Percentiles rank a stretch among this genome's conserved stretches.
phyloP scores from a whole-genome alignment of 2,329 filamentous ascomycete genomes.

The Diaporthe sp. region DNA sequence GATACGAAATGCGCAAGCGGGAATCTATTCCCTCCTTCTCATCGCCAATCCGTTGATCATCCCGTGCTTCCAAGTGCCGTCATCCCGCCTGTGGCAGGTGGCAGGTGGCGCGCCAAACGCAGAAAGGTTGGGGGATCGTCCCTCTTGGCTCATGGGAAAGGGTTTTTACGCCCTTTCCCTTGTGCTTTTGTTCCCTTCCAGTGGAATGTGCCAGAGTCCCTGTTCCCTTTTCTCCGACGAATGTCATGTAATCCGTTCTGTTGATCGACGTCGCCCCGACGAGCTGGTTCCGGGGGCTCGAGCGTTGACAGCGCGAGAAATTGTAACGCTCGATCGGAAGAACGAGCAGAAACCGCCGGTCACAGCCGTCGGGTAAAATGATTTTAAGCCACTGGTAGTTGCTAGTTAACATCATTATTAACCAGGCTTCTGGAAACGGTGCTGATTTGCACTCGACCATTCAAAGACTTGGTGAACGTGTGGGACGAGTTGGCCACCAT shows the following conservation, averaged over 20 bases:
- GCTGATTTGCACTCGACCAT: constrained; percentile 22
- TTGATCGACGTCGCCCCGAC: constrained; percentile 20
- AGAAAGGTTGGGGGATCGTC: constrained; percentile 1
- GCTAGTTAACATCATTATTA: background rate
- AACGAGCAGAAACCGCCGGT: constrained; percentile 13
- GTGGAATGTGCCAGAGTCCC: background rate
- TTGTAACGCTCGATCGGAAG: constrained; percentile 3
- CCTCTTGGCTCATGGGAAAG: constrained; percentile 20
- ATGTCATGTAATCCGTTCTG: background rate
- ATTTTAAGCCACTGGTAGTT: background rate
- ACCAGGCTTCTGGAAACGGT: constrained; percentile 7
- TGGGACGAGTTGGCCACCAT: constrained; percentile 30
- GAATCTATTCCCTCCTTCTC: background rate
- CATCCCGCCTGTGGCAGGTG: background rate
- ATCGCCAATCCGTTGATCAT: constrained; percentile 13
- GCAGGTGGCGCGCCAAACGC: constrained; percentile 17
- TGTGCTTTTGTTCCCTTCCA: background rate
- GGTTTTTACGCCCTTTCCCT: background rate
- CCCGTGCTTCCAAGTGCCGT: constrained; percentile 25
- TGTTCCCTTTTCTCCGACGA: background rate
- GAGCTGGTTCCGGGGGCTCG: constrained; percentile 18
- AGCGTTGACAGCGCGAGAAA: constrained; percentile 12
- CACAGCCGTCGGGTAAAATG: constrained; percentile 18
- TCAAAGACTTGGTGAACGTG: constrained; percentile 26
- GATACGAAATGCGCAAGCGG: constrained; percentile 3